Evolutionary conservation across 108 stramenopile genomes (phyloP), one percentile per base, ranked within the genome.

Genomic region (Bacterosira constricta): DNA sequence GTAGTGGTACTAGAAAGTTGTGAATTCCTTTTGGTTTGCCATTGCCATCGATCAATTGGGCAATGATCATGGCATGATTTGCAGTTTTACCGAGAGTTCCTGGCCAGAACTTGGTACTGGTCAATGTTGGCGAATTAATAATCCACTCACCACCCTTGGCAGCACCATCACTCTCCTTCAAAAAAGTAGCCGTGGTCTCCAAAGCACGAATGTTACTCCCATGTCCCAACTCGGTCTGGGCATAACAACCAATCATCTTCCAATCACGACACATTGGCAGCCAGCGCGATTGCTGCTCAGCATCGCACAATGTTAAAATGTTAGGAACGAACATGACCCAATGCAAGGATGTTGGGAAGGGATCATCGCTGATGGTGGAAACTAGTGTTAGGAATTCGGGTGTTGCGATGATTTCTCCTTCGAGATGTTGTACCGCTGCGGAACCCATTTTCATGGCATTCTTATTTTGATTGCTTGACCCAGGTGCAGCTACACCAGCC

Each of bases 61-160:
- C 98, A 75, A 97, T 97, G 17, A 99, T 97, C 90, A 97, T 96
- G 57, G 97, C 97, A 66, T 97, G 95, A 69, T 90, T 99, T 71
- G 95, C 97, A 5, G 96, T 97, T 25, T 86, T 84, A 2, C 97
- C 98, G 58, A 97, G 57, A 2, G 94, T 95, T 6, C 97, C 97
- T 30, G 97, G 97, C 98, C 98, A 99, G 80, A 96, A 96, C 52
- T 98, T 98, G 35, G 79, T 64, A 57, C 88, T 88, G 4, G 97
- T 96, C 45, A 97, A 51, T 2, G 94, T 94, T 0, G 97, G 97
- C 20, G 89, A 89, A 66, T 98, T 57, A 23, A 98, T 83, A 17
- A 94, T 72, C 72, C 83, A 98, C 39, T 88, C 81, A 37, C 93
- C 93, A 29, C 88, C 92, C 30, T 44, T 18, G 13, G 54, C 37